A percentile compares a stretch with the other conserved stretches of the same genome.
Evolutionary conservation across 768 basidiomycete genomes (phyloP).

Genomic region (Boletus rubescentipes): DNA sequence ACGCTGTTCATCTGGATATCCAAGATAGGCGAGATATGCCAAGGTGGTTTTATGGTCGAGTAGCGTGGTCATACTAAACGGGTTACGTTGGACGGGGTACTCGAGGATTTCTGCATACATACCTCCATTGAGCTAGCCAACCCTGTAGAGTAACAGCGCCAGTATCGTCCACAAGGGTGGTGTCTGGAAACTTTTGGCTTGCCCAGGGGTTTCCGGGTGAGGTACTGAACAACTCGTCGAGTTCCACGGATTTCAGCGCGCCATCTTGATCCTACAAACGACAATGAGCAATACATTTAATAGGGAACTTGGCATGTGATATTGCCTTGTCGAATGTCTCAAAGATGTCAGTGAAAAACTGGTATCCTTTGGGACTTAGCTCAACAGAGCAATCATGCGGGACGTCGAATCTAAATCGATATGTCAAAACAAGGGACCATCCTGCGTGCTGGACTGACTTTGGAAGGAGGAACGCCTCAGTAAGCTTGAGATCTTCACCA

Average conservation of each 20-base stretch:
- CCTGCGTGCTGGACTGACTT: slow-evolving; percentile 55
- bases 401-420: slow-evolving; percentile 76
- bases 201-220: slow-evolving; percentile 98
- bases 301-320: neutral
- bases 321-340: slow-evolving; percentile 89
- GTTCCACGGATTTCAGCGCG: slow-evolving; percentile 77
- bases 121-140: slow-evolving; percentile 99
- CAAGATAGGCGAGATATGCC: slow-evolving; percentile 93
- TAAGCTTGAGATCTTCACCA: slow-evolving; percentile 87
- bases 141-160: slow-evolving; percentile 95
- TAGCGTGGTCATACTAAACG: slow-evolving; percentile 87
- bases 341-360: slow-evolving; percentile 97
- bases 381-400: slow-evolving; percentile 94
- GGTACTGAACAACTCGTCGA: slow-evolving; percentile 88
- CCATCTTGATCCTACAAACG: slow-evolving; percentile 85
- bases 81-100: neutral
- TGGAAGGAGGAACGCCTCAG: slow-evolving; percentile 84
- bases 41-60: slow-evolving; percentile 91
- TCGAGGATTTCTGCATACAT: slow-evolving; percentile 20
- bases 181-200: slow-evolving; percentile 87
- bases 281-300: neutral
- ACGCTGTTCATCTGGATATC: slow-evolving; percentile 78
- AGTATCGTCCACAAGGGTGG: slow-evolving; percentile 80
- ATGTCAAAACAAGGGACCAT: slow-evolving; percentile 10
- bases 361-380: slow-evolving; percentile 89